Base-by-base conservation (phyloP, 2,329 filamentous ascomycete genomes). In the Biscogniauxia mediterranea region DNA sequence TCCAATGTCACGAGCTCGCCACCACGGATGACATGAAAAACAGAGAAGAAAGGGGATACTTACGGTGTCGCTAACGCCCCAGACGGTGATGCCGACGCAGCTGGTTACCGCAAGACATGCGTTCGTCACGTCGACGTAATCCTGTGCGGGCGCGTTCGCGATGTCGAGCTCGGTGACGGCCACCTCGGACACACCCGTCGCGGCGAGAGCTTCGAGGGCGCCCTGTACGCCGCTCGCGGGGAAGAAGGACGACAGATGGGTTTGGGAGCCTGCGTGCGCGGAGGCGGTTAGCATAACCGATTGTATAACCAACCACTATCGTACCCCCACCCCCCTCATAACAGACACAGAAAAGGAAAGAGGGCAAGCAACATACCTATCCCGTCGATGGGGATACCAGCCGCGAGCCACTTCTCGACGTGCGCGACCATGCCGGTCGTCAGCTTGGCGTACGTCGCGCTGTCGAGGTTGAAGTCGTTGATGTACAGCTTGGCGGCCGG, bases 401-500 rank as follows among this genome's bases (percentile, higher is more conserved):
- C 77, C 0, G 76, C 76, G 59, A 79, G 67, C 81, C 81, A 84
- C 60, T 79, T 75, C 59, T 78, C 77, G 62, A 86, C 83, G 55
- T 83, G 74, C 28, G 67, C 68, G 6, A 79, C 76, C 73, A 85
- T 79, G 54, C 78, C 78, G 46, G 69, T 74, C 56, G 77, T 75
- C 55, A 77, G 60, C 77, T 91, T 91, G 63, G 81, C 76, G 67
- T 83, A 83, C 63, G 67, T 79, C 25, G 86, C 80, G 32, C 72
- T 78, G 75, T 89, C 87, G 60, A 89, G 80, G 76, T 88, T 89
- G 74, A 80, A 83, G 70, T 91, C 88, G 73, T 91, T 92, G 76
- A 91, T 89, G 78, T 89, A 91, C 38, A 91, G 80, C 75, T 87
- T 88, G 2, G 87, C 86, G 57, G 73, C 68, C 1, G 89, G 86